phyloP scores from a whole-genome alignment of 352 stramenopile genomes.

The Phytopythium oedochilum region DNA sequence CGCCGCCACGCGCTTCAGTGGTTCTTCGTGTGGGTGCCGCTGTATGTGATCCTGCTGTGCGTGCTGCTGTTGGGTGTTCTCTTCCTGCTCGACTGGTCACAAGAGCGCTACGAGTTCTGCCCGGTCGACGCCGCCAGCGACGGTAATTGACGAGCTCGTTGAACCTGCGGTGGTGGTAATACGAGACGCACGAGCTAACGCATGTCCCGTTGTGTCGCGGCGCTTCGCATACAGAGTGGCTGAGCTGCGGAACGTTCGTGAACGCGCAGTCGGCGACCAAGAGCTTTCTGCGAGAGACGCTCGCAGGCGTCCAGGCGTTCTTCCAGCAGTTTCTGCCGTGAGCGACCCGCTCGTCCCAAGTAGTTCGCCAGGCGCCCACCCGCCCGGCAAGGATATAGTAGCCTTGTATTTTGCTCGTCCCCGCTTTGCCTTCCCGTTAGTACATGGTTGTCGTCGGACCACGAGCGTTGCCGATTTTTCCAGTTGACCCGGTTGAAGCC shows the following conservation, averaged over 20 bases:
- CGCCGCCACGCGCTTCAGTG: conserved; percentile 21
- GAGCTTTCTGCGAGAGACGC: conserved; percentile 23
- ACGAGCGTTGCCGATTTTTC: neutral
- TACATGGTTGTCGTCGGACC: neutral
- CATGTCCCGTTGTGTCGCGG: conserved; percentile 5
- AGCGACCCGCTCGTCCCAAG: conserved; percentile 6
- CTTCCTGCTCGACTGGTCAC: conserved; percentile 42
- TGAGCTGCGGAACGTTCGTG: conserved; percentile 38
- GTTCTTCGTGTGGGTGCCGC: conserved; percentile 24
- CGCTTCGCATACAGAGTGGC: conserved; percentile 17
- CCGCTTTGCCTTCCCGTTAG: neutral
- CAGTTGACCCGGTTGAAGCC: neutral
- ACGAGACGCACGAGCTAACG: too few relatives aligned
- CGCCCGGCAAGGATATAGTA: conserved; percentile 2
- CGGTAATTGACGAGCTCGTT: conserved; percentile 20
- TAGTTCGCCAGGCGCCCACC: neutral
- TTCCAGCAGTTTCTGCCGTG: conserved; percentile 24
- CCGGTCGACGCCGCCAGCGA: conserved; percentile 23
- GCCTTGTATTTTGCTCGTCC: conserved; percentile 4
- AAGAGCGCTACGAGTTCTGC: conserved; percentile 47
- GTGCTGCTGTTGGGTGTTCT: conserved; percentile 40
- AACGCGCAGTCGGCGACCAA: conserved; percentile 30
- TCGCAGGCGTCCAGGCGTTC: conserved; percentile 17
- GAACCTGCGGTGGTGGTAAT: neutral
- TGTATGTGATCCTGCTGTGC: conserved; percentile 30